phyloP scores from a whole-genome alignment of 306 rosid genomes.

The Fragaria nilgerrensis region DNA sequence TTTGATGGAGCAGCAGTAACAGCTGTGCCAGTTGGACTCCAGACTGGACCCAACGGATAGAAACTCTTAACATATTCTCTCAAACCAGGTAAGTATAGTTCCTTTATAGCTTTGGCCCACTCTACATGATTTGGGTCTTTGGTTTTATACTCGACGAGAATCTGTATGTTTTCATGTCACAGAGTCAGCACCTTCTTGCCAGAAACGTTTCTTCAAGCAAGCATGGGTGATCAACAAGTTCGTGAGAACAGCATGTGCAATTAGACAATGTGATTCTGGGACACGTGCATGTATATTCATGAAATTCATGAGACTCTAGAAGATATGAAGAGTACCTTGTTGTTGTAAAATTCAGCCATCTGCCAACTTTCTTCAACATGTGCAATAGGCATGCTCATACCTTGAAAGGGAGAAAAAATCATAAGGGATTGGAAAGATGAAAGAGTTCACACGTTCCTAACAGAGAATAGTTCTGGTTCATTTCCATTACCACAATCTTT shows the following conservation, averaged over 20 bases:
- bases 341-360: conserved; percentile 97
- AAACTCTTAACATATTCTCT: conserved; percentile 83
- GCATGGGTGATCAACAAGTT: neutral
- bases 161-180: conserved; percentile 44
- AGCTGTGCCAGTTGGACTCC: conserved; percentile 75
- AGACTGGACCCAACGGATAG: conserved; percentile 87
- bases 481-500: conserved; percentile 77
- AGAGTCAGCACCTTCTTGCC: conserved; percentile 16
- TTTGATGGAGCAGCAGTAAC: conserved; percentile 50
- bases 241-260: neutral
- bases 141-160: conserved; percentile 82
- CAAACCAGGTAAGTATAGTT: conserved; percentile 87
- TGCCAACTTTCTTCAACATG: conserved; percentile 99
- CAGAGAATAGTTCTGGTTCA: conserved; percentile 12
- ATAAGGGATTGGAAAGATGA: conserved; percentile 24
- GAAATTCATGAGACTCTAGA: conserved; percentile 15
- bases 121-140: conserved; percentile 93
- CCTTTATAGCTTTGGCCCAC: conserved; percentile 97
- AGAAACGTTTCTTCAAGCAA: conserved; percentile 5
- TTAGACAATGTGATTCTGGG: neutral
- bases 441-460: conserved; percentile 11
- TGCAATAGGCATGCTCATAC: conserved; percentile 98
- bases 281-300: neutral
- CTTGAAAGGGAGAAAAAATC: conserved; percentile 40
- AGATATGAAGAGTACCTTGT: conserved; percentile 68